Evolutionary conservation across 139 green algal genomes (phyloP).

Genomic region (Chlamydomonas incerta): DNA sequence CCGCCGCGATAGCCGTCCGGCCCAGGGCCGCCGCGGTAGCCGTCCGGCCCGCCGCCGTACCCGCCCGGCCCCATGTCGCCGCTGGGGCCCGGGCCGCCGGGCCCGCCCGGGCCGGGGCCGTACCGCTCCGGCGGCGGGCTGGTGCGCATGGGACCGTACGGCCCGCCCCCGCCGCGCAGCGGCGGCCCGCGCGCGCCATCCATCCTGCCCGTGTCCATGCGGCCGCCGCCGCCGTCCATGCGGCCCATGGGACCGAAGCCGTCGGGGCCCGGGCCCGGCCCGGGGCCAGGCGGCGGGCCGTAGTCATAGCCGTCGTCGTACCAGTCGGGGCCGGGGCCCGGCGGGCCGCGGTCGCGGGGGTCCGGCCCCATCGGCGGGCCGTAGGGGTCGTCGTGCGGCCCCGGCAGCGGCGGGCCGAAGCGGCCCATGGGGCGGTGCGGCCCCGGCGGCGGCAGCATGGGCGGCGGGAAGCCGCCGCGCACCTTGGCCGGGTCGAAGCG

Average conservation of each 20-base stretch:
- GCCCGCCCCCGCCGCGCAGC: not conserved
- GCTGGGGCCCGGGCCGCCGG: not conserved
- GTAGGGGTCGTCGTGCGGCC: slow-evolving; percentile 16
- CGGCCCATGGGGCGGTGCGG: not conserved
- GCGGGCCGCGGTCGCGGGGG: not conserved
- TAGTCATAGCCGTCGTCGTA: slow-evolving; percentile 29
- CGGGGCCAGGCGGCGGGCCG: not conserved
- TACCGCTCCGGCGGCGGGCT: slow-evolving; percentile 1
- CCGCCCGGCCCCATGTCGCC: not conserved
- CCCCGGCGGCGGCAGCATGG: not conserved
- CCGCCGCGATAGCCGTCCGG: not conserved
- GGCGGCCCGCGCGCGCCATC: not conserved
- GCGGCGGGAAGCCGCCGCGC: slow-evolving; percentile 2
- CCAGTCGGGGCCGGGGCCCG: slow-evolving; percentile 9
- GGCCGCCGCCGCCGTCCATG: slow-evolving; percentile 33
- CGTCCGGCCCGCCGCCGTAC: not conserved
- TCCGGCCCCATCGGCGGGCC: slow-evolving; percentile 1
- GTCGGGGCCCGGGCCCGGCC: not conserved
- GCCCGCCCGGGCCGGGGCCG: too few relatives aligned
- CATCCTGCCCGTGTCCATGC: slow-evolving; percentile 20
- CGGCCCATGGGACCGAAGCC: slow-evolving; percentile 22
- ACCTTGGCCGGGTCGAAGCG: slow-evolving; percentile 42
- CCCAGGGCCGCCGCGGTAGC: not conserved
- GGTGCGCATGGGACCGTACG: slow-evolving; percentile 18
- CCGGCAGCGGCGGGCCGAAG: slow-evolving; percentile 1